Evolutionary conservation across 139 green algal genomes (phyloP).

Genomic region (Gonium pectorale): DNA sequence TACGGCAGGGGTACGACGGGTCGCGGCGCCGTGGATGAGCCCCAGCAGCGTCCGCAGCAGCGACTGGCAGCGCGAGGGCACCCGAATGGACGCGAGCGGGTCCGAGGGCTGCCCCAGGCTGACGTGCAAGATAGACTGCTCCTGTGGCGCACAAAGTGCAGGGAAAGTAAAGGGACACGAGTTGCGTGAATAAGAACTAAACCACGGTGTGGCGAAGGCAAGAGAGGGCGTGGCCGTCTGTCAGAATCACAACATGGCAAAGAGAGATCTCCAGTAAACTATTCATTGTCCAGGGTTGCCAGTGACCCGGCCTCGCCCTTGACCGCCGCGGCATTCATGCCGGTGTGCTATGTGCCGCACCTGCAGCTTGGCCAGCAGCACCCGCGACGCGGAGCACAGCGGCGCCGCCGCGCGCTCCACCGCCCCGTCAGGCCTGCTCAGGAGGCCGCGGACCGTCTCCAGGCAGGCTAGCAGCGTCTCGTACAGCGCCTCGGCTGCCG

Average conservation of each 20-base stretch:
- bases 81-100: conserved; percentile 50
- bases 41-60: conserved; percentile 69
- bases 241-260: background rate
- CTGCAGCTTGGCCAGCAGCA: conserved; percentile 67
- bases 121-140: conserved; percentile 56
- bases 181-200: too few species aligned
- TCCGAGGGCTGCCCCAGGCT: conserved; percentile 59
- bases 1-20: conserved; percentile 48
- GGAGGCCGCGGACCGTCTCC: conserved; percentile 49
- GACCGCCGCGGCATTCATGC: too few species aligned
- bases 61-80: conserved; percentile 60
- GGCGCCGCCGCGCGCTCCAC: conserved; percentile 35
- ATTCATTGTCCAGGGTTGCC: background rate
- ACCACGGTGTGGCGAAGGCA: too few species aligned
- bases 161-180: too few species aligned
- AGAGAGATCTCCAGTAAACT: too few species aligned
- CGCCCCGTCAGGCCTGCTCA: conserved; percentile 31
- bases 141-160: too few species aligned
- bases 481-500: conserved; percentile 51
- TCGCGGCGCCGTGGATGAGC: conserved; percentile 32
- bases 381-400: conserved; percentile 48
- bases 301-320: background rate
- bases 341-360: too few species aligned
- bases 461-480: conserved; percentile 41
- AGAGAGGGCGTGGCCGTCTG: too few species aligned